phyloP scores from a whole-genome alignment of 331 rosid species.

The Pyracantha coccinea region DNA sequence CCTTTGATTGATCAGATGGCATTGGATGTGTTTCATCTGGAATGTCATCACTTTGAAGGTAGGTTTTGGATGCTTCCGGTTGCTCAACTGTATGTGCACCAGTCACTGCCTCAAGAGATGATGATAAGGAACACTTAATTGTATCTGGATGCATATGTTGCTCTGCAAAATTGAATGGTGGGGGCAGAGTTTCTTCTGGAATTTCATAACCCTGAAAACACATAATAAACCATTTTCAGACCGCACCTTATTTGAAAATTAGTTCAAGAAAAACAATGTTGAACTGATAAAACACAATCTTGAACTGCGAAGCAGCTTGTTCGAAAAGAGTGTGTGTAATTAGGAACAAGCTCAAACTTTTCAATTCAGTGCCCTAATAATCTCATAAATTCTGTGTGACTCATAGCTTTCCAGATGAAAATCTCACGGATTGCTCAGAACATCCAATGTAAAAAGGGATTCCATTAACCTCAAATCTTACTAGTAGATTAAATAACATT shows the following conservation, averaged over 20 bases:
- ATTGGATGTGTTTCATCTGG: not conserved
- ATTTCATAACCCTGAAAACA: constrained; percentile 54
- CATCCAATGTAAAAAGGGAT: not conserved
- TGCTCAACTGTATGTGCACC: constrained; percentile 7
- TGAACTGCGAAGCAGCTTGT: not conserved
- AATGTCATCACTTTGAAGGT: constrained; percentile 10
- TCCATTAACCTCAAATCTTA: not conserved
- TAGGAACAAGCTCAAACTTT: not conserved
- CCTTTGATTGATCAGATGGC: not conserved
- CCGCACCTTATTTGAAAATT: not conserved
- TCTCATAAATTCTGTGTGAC: not conserved
- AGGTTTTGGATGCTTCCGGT: not conserved
- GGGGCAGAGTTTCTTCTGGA: constrained; percentile 59
- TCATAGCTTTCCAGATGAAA: not conserved
- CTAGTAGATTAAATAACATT: not conserved
- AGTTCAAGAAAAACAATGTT: not conserved
- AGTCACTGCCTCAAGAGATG: constrained; percentile 2
- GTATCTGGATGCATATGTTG: constrained; percentile 10
- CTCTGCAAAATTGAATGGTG: constrained; percentile 41
- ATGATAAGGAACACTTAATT: constrained; percentile 6
- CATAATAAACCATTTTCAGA: constrained; percentile 8
- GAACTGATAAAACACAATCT: not conserved
- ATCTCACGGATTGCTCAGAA: not conserved
- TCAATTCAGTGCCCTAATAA: not conserved
- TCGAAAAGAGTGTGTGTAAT: not conserved